These are phyloP conservation scores for Rhynchosporium graminicola DNA, from an alignment of 2,329 filamentous ascomycete genomes.

Conservation along the genomic window DNA sequence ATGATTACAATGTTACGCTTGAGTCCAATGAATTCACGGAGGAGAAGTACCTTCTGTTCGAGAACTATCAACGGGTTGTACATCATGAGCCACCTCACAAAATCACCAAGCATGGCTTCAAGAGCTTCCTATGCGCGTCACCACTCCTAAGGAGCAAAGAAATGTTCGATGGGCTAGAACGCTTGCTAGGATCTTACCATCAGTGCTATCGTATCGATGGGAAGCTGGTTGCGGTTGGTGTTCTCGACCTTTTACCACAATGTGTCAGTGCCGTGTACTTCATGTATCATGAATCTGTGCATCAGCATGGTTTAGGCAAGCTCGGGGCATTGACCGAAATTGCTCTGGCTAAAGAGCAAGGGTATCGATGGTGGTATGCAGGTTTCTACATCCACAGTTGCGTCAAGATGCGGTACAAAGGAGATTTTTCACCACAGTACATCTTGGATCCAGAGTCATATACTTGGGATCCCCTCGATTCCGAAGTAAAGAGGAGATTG, in stretches of 20 bases:
- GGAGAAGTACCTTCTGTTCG: constrained; percentile 73
- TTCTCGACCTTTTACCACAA: constrained; percentile 75
- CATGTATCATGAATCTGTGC: constrained; percentile 75
- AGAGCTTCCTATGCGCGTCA: constrained; percentile 72
- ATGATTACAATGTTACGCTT: constrained; percentile 68
- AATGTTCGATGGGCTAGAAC: constrained; percentile 52
- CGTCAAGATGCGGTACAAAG: constrained; percentile 84
- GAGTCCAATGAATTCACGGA: constrained; percentile 71
- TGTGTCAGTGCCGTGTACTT: constrained; percentile 84
- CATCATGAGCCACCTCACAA: constrained; percentile 65
- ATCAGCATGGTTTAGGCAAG: constrained; percentile 71
- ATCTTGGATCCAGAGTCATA: constrained; percentile 70
- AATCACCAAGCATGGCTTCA: constrained; percentile 64
- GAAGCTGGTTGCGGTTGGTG: constrained; percentile 71
- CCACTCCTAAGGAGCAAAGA: constrained; percentile 54
- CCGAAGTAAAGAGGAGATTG: constrained; percentile 54
- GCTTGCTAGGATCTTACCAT: constrained; percentile 71
- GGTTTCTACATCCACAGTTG: constrained; percentile 82
- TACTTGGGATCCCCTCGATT: constrained; percentile 58
- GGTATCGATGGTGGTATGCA: constrained; percentile 79
- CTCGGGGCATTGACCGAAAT: constrained; percentile 74
- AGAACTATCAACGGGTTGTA: constrained; percentile 73
- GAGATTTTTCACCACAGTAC: constrained; percentile 73
- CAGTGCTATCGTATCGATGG: constrained; percentile 82
- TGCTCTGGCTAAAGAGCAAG: constrained; percentile 65